Evolutionary conservation across 2,329 filamentous ascomycete genomes (phyloP).

Genomic region (Moelleriella libera): DNA sequence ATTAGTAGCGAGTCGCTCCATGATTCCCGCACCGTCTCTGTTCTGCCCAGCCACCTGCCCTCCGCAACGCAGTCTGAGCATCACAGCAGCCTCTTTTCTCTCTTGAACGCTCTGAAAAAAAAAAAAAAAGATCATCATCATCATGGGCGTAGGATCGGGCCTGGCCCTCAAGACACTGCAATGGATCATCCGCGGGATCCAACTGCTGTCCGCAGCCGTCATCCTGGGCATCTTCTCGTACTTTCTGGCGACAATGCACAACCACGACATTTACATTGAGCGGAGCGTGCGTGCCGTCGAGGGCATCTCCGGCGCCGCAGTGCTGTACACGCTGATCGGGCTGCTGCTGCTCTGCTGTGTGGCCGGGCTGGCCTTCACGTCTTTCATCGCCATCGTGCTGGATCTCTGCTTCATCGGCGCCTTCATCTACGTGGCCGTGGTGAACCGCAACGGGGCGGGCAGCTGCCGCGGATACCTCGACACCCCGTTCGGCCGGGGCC

Average conservation of each 20-base stretch:
- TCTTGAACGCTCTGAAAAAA: too few species aligned
- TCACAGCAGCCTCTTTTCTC: too few species aligned
- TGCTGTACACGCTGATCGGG: slow-evolving; percentile 62
- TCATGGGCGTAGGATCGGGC: slow-evolving; percentile 16
- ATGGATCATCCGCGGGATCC: slow-evolving; percentile 58
- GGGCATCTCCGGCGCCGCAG: slow-evolving; percentile 61
- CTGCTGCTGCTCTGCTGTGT: slow-evolving; percentile 66
- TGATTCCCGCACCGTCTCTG: too few species aligned
- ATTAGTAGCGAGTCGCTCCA: not conserved
- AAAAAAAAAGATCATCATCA: not conserved
- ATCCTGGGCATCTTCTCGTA: slow-evolving; percentile 72
- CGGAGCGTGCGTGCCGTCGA: slow-evolving; percentile 59
- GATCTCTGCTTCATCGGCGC: slow-evolving; percentile 63
- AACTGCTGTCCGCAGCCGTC: slow-evolving; percentile 59
- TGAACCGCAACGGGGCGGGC: slow-evolving; percentile 54
- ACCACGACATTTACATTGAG: slow-evolving; percentile 48
- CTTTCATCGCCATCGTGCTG: slow-evolving; percentile 57
- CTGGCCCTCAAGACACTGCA: slow-evolving; percentile 54
- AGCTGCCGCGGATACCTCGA: slow-evolving; percentile 46
- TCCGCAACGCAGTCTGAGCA: too few species aligned
- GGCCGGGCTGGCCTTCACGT: slow-evolving; percentile 60
- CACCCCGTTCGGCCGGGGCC: slow-evolving; percentile 56
- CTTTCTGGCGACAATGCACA: slow-evolving; percentile 61
- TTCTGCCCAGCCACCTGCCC: too few species aligned
- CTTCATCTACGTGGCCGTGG: slow-evolving; percentile 70